phyloP scores from a whole-genome alignment of 2,329 filamentous ascomycete species.

The Dryadomyces quercivorus region DNA sequence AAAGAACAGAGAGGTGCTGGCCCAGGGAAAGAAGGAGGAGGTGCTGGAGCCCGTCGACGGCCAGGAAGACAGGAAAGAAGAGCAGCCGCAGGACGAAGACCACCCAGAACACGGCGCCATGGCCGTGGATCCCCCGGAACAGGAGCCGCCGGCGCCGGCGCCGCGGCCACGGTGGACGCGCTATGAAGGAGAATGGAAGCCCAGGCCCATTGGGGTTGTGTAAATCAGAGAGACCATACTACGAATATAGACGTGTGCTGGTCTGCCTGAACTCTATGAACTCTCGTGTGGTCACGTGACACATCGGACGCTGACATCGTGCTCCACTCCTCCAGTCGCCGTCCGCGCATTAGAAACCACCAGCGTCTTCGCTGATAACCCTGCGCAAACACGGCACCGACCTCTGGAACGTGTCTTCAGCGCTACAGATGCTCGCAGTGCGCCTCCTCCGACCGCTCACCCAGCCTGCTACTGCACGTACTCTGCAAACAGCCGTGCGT shows the following conservation, averaged over 20 bases:
- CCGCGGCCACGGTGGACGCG: conserved; percentile 33
- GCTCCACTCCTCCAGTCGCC: neutral
- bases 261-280: too few relatives aligned
- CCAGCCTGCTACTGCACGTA: neutral
- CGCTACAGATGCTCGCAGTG: conserved; percentile 2
- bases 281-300: neutral
- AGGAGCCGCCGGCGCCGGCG: conserved; percentile 7
- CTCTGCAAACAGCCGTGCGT: neutral
- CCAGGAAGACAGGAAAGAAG: too few relatives aligned
- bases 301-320: neutral
- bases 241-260: too few relatives aligned
- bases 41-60: too few relatives aligned
- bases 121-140: conserved; percentile 5
- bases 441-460: conserved; percentile 2
- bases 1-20: conserved; percentile 4
- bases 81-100: too few relatives aligned
- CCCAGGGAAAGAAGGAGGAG: neutral
- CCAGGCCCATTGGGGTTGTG: conserved; percentile 45
- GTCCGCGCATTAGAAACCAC: neutral
- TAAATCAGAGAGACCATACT: conserved; percentile 17
- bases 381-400: neutral
- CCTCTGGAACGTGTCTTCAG: neutral
- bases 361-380: neutral
- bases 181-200: conserved; percentile 40
- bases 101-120: conserved; percentile 12